phyloP scores from a whole-genome alignment of 495 filamentous ascomycete genomes.

The Physcia stellaris region DNA sequence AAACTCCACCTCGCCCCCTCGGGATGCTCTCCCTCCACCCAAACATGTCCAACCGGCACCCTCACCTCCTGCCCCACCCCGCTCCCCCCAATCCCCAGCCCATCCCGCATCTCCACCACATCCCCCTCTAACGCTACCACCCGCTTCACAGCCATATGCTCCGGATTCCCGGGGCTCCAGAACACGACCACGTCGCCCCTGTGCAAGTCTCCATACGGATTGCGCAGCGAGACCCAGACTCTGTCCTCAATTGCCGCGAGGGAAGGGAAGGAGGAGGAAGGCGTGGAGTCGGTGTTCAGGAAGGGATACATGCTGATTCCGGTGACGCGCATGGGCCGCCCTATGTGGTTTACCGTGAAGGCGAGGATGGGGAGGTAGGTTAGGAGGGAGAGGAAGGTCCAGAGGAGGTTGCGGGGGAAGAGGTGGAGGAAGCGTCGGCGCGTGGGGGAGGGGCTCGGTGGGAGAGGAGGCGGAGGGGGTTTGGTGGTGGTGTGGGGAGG shows the following conservation, averaged over 20 bases:
- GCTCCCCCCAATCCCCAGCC: conserved; percentile 47
- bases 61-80: conserved; percentile 34
- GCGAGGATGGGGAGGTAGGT: conserved; percentile 50
- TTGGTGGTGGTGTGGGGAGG: neutral
- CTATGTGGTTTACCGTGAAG: conserved; percentile 50
- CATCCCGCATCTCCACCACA: too few species aligned
- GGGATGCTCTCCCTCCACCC: conserved; percentile 60
- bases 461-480: neutral
- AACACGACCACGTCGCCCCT: conserved; percentile 44
- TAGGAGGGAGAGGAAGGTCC: conserved; percentile 34
- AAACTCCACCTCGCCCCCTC: conserved; percentile 37
- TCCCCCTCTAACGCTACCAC: conserved; percentile 60
- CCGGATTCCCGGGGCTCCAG: conserved; percentile 44
- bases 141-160: conserved; percentile 50
- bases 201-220: conserved; percentile 22
- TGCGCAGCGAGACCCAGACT: conserved; percentile 35
- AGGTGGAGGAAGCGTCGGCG: conserved; percentile 1
- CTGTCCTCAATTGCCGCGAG: conserved; percentile 27
- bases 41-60: conserved; percentile 60
- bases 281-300: conserved; percentile 50
- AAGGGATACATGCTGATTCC: conserved; percentile 70
- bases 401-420: conserved; percentile 14
- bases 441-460: conserved; percentile 4
- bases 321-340: conserved; percentile 45
- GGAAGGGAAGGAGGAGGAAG: too few species aligned